phyloP scores from a whole-genome alignment of 2,329 filamentous ascomycete genomes.

The Dactylellina leptospora region DNA sequence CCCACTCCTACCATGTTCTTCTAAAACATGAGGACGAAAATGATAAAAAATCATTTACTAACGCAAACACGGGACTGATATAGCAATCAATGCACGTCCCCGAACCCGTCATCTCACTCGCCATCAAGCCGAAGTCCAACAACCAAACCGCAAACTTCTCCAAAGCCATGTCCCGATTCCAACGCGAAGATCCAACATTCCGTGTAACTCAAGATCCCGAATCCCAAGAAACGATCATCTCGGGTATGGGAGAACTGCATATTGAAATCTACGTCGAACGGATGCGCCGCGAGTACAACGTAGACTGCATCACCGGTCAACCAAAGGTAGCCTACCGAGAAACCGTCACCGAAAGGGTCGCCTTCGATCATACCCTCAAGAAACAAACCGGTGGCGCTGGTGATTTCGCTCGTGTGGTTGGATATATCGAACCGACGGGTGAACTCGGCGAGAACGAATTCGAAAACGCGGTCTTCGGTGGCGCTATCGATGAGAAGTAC shows the following conservation, averaged over 20 bases:
- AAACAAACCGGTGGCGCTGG: constrained; percentile 95
- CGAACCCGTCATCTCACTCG: constrained; percentile 96
- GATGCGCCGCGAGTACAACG: constrained; percentile 94
- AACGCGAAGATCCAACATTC: constrained; percentile 97
- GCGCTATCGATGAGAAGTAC: constrained; percentile 94
- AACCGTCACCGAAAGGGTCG: constrained; percentile 79
- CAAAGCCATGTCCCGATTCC: constrained; percentile 98
- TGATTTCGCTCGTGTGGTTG: constrained; percentile 91
- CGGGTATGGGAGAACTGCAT: constrained; percentile 97
- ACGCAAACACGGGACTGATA: constrained; percentile 52
- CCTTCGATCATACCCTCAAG: constrained; percentile 93
- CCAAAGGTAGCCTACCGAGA: constrained; percentile 97
- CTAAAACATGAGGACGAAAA: background rate
- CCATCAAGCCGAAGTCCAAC: constrained; percentile 92
- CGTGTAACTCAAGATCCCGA: constrained; percentile 90
- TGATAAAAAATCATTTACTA: background rate
- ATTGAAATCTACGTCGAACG: constrained; percentile 97
- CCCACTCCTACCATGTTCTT: constrained; percentile 39
- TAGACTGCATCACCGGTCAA: constrained; percentile 93
- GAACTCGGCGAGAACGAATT: constrained; percentile 79
- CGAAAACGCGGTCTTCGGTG: constrained; percentile 85
- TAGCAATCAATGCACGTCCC: constrained; percentile 92
- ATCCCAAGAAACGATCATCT: constrained; percentile 96
- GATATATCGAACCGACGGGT: constrained; percentile 87
- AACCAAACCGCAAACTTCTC: constrained; percentile 94